phyloP scores from a whole-genome alignment of 345 rosid genomes.

The Tarenaya hassleriana region DNA sequence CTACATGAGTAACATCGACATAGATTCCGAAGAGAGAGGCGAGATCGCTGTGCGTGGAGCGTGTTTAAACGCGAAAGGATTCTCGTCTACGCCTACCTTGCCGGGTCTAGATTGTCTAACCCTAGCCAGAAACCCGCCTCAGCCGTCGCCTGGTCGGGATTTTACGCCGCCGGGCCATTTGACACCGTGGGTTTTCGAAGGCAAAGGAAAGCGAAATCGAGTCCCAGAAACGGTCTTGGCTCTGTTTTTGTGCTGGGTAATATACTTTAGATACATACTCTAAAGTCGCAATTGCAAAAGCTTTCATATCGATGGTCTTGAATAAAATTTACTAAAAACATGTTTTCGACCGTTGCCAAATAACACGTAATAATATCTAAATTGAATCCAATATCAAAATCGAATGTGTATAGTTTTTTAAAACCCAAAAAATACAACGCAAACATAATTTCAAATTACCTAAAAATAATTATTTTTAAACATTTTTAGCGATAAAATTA shows the following conservation, averaged over 20 bases:
- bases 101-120: conserved; percentile 29
- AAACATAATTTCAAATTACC: too few relatives aligned
- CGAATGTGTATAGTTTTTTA: too few relatives aligned
- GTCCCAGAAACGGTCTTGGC: not conserved
- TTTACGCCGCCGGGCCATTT: conserved; percentile 17
- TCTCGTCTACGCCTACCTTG: conserved; percentile 20
- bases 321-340: too few relatives aligned
- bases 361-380: too few relatives aligned
- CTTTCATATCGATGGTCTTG: too few relatives aligned
- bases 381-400: too few relatives aligned
- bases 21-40: conserved; percentile 19
- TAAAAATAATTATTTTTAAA: too few relatives aligned
- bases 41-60: conserved; percentile 24
- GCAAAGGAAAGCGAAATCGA: conserved; percentile 1
- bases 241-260: conserved; percentile 8
- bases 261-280: not conserved
- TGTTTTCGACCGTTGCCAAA: too few relatives aligned
- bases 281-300: too few relatives aligned
- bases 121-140: conserved; percentile 14
- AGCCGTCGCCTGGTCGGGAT: not conserved
- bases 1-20: conserved; percentile 22
- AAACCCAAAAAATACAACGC: too few relatives aligned
- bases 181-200: conserved; percentile 23
- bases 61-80: conserved; percentile 28
- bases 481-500: too few relatives aligned